Evolutionary conservation across 2,329 filamentous ascomycete genomes (phyloP), one percentile per base, ranked within the genome.

Genomic region (Colletotrichum costaricense): DNA sequence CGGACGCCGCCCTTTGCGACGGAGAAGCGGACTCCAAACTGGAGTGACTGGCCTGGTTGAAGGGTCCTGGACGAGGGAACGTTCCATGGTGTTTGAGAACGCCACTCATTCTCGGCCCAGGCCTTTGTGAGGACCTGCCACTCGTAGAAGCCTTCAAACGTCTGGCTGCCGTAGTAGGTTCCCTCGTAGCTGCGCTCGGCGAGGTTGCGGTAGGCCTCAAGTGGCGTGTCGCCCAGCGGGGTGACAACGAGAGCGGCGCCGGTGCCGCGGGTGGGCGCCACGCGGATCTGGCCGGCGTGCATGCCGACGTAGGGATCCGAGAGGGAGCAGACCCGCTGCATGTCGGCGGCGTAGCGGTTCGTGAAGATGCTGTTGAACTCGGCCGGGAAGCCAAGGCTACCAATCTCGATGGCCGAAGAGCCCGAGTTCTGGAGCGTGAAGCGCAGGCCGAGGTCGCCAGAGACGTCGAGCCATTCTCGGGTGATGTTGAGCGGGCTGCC

Each of bases 281-380:
- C 87, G 38, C 88, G 86, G 52, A 91, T 83, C 69, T 89, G 88
- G 0, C 89, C 90, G 0, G 88, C 89, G 67, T 90, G 82, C 74
- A 90, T 82, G 5, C 89, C 90, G 30, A 91, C 86, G 65, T 90
- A 91, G 0, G 90, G 89, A 67, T 91, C 90, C 0, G 87, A 84
- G 5, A 91, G 82, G 1, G 87, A 88, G 77, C 89, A 91, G 22
- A 84, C 81, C 0, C 81, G 78, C 65, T 87, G 85, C 19, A 87
- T 89, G 5, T 88, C 85, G 1, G 80, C 79, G 0, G 88, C 84
- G 1, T 80, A 79, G 12, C 88, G 84, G 67, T 83, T 82, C 12
- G 86, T 90, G 77, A 91, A 91, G 75, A 92, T 91, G 78, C 87
- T 91, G 80, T 91, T 91, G 81, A 91, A 90, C 77, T 90, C 89